phyloP scores from a whole-genome alignment of 2,329 filamentous ascomycete genomes.

The Ustulina deusta region DNA sequence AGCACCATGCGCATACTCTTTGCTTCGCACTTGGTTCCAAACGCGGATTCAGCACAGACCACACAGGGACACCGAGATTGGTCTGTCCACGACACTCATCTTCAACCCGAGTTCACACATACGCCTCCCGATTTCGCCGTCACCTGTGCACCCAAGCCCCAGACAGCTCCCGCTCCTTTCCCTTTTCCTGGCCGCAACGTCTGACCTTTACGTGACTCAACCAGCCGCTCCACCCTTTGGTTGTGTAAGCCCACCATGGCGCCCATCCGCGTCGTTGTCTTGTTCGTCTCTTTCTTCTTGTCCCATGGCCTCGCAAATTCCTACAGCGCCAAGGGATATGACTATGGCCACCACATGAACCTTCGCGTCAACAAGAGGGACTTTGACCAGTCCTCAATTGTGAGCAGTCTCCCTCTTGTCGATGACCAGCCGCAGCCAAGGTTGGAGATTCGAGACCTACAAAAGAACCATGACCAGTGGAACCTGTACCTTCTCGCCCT shows the following conservation, averaged over 20 bases:
- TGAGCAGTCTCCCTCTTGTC: conserved; percentile 57
- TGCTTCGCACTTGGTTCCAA: conserved; percentile 19
- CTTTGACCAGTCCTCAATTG: conserved; percentile 51
- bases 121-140: conserved; percentile 4
- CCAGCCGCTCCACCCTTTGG: neutral
- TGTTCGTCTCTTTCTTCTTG: conserved; percentile 31
- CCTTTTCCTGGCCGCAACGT: neutral
- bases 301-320: conserved; percentile 28
- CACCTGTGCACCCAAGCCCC: conserved; percentile 15
- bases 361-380: conserved; percentile 57
- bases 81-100: neutral
- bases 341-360: conserved; percentile 63
- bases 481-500: conserved; percentile 82
- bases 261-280: conserved; percentile 8
- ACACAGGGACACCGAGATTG: neutral
- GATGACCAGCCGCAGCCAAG: conserved; percentile 62
- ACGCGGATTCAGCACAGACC: conserved; percentile 11
- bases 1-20: neutral
- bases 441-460: conserved; percentile 75
- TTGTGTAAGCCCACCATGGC: conserved; percentile 30
- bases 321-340: conserved; percentile 53
- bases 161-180: neutral
- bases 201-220: conserved; percentile 15
- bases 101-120: conserved; percentile 20
- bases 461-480: conserved; percentile 73